Base-by-base conservation (phyloP, 768 basidiomycete genomes). In the Mycena epipterygia region DNA sequence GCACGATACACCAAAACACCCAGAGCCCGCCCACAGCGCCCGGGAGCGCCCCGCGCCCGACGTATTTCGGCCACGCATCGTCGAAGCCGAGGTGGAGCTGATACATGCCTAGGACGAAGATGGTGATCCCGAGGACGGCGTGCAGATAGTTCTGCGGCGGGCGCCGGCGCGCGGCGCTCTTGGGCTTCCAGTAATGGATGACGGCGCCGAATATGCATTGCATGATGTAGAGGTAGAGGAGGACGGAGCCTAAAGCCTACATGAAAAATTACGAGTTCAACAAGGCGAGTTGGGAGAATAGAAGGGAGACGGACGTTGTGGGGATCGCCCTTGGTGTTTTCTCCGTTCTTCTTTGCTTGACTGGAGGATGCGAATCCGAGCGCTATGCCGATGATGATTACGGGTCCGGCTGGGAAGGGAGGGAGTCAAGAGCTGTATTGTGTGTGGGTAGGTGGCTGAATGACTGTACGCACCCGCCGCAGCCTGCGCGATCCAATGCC, bases 61-160 rank as follows among this genome's bases (percentile, higher is more conserved):
- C 86, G 13, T 79, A 77, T 35, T 65, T 75, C 0, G 82, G 79
- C 89, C 89, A 91, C 74, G 90, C 89, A 9, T 67, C 56, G 41
- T 79, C 76, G 73, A 81, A 88, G 5, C 88, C 88, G n/a, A 77
- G 77, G 51, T 82, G 78, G 8, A 86, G 86, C 76, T 89, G 86
- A 67, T 83, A 88, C 42, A 86, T 79, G 27, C 86, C 83, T 8
- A 89, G 77, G 8, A 75, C 84, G 64, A 91, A 83, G 52, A 87
- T 83, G 8, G 81, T 59, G 29, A 90, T 71, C 0, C 90, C 90
- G 2, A 90, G 56, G 14, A 87, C 64, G 12, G 87, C 89, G 74
- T 91, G 90, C 27, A 84, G 21, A n/a, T 44, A 44, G 13, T 44
- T 44, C 21, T 44, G 42, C 5, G 42, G 42, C 21, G 42, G 42